A percentile compares a stretch with the other conserved stretches of the same genome.
Evolutionary conservation across 805 yeast species (phyloP).

Genomic region (Barnettozyma wickerhamii): DNA sequence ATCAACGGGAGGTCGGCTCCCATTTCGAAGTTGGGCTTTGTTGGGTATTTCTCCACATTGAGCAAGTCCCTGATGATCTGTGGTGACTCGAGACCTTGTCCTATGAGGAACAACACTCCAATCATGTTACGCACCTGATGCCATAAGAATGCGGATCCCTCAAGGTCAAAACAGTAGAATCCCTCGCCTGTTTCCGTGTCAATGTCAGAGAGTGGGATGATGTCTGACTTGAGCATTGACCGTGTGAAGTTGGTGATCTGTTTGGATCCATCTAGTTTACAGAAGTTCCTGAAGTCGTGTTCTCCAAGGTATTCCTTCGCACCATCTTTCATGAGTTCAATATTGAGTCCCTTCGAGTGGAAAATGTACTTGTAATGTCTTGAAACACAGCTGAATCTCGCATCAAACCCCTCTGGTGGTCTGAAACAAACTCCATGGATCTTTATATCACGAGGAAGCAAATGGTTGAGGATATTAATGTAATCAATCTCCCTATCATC

Average conservation of each 20-base stretch:
- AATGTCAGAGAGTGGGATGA: conserved; percentile 27
- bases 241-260: conserved; percentile 81
- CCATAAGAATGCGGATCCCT: conserved; percentile 93
- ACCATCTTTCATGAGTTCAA: conserved; percentile 74
- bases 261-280: conserved; percentile 91
- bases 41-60: conserved; percentile 47
- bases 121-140: conserved; percentile 97
- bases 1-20: conserved; percentile 88
- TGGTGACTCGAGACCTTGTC: conserved; percentile 69
- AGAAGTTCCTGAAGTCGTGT: conserved; percentile 91
- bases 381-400: conserved; percentile 83
- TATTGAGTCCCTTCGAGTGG: conserved; percentile 47
- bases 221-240: conserved; percentile 49
- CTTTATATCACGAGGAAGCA: conserved; percentile 77
- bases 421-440: conserved; percentile 78
- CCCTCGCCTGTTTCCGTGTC: conserved; percentile 27
- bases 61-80: conserved; percentile 53
- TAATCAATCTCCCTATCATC: conserved; percentile 77
- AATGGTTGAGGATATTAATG: conserved; percentile 65
- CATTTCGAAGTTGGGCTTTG: conserved; percentile 80
- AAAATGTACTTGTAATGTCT: conserved; percentile 88
- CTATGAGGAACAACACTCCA: conserved; percentile 75
- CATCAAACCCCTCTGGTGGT: conserved; percentile 83
- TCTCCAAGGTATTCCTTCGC: conserved; percentile 51
- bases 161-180: conserved; percentile 65